Conservation (phyloP, 2,329 filamentous ascomycete genomes). For the Periglandula ipomoeae region DNA sequence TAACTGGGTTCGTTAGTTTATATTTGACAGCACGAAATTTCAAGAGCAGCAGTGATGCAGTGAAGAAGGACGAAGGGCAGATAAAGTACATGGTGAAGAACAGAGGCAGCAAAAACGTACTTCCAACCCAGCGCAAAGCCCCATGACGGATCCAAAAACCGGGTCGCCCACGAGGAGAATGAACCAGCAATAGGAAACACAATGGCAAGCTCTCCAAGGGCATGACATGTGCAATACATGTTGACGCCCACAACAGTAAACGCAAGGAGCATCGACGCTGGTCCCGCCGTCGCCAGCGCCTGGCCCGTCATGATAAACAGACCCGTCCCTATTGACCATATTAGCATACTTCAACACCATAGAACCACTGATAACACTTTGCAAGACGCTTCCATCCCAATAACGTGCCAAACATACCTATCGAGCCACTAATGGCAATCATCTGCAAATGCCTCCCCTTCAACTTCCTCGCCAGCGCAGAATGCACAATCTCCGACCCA, state of each 20-base stretch:
- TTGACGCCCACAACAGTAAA: conserved; percentile 73
- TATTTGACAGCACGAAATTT: no score
- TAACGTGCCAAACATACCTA: conserved; percentile 44
- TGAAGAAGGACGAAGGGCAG: background rate
- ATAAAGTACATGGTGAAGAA: no score
- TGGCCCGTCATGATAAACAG: conserved; percentile 77
- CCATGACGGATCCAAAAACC: conserved; percentile 89
- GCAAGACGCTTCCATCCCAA: no score
- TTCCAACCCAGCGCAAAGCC: conserved; percentile 96
- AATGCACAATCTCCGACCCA: conserved; percentile 65
- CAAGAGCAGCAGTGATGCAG: conserved; percentile 5
- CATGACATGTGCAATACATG: conserved; percentile 87
- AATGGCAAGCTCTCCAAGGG: conserved; percentile 84
- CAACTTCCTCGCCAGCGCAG: conserved; percentile 64
- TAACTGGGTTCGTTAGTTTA: no score
- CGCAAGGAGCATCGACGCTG: conserved; percentile 66
- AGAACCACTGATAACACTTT: no score
- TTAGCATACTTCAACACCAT: no score
- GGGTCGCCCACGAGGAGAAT: conserved; percentile 84
- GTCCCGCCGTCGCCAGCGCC: conserved; percentile 62
- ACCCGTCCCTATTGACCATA: conserved; percentile 56
- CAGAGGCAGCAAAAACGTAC: conserved; percentile 43
- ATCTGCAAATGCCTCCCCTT: conserved; percentile 87
- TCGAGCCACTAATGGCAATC: conserved; percentile 93
- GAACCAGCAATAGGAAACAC: conserved; percentile 85